Base-by-base conservation (phyloP, 2,329 filamentous ascomycete species). In the Colletotrichum filicis region DNA sequence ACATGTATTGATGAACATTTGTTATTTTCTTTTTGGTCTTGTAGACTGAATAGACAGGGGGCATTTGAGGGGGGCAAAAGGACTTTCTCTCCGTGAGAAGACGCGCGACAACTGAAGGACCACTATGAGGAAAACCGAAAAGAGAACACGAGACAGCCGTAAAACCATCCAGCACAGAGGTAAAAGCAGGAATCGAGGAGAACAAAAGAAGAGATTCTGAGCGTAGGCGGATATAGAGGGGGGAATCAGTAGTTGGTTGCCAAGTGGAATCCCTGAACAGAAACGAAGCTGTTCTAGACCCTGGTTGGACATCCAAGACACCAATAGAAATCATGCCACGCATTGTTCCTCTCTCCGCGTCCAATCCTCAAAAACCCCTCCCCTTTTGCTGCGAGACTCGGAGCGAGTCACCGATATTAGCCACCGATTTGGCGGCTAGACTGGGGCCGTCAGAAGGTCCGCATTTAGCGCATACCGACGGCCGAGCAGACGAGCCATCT, bases 311-410 rank as follows among this genome's bases (percentile, higher is more conserved):
- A 66, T 68, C 68, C 74, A 73, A 72, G 66, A 60, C 62, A 63
- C 46, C 68, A 70, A 68, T 42, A 61, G 30, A 77, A 75, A 79
- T 80, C 79, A 80, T 81, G 80, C 80, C 82, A 78, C 79, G 80
- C 80, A 83, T 81, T 81, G 64, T 82, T 82, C 81, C 79, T 78
- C 79, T 79, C 79, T 79, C 79, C 76, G 80, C 76, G 77, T 76
- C 79, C 77, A 81, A 83, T 82, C 80, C 80, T 80, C 67, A 76
- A 79, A 77, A 78, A 78, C 81, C 37, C 78, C 78, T 79, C 77
- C 79, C 82, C 79, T 76, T 74, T 79, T 79, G 79, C 80, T 76
- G 78, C 76, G 76, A 70, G 42, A 71, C 64, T 68, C 55, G 66
- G 66, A 46, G 76, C 76, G 73, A 77, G 68, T 72, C 74, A 69